Percentiles rank a stretch among this genome's conserved stretches.
These are phyloP conservation scores for Acarospora socialis DNA, from an alignment of 2,329 filamentous ascomycete species.

Conservation along the genomic window DNA sequence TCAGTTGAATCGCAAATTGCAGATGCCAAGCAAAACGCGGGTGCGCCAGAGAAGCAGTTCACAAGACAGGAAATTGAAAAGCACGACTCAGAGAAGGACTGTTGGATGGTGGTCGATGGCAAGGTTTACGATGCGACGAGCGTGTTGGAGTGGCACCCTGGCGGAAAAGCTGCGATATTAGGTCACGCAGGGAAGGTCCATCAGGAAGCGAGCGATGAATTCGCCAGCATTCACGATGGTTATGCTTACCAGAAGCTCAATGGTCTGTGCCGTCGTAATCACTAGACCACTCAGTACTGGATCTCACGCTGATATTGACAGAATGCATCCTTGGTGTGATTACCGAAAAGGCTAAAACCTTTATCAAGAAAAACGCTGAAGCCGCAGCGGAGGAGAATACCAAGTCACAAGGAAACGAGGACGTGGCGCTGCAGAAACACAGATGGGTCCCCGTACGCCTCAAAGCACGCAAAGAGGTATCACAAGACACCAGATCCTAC, in stretches of 20 bases:
- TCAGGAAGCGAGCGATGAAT: constrained; percentile 35
- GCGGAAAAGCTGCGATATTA: constrained; percentile 34
- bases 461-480: constrained; percentile 24
- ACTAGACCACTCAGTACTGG: constrained; percentile 1
- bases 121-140: constrained; percentile 38
- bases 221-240: constrained; percentile 37
- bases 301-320: constrained; percentile 11
- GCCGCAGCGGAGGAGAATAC: constrained; percentile 25
- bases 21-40: constrained; percentile 29
- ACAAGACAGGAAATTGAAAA: constrained; percentile 40
- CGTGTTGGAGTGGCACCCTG: constrained; percentile 36
- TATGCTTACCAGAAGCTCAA: constrained; percentile 37
- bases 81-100: constrained; percentile 33
- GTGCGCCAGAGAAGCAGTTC: constrained; percentile 36
- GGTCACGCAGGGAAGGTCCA: constrained; percentile 37
- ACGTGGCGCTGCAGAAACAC: constrained; percentile 29
- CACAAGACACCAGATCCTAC: constrained; percentile 32
- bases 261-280: constrained; percentile 16
- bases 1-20: constrained; percentile 32
- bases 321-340: constrained; percentile 37
- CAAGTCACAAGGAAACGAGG: constrained; percentile 16
- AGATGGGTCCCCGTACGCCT: constrained; percentile 35
- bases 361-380: constrained; percentile 32
- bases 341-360: constrained; percentile 34
- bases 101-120: constrained; percentile 39